Evolutionary conservation across 2,329 filamentous ascomycete genomes (phyloP).

Genomic region (Rhinocladiella similis): DNA sequence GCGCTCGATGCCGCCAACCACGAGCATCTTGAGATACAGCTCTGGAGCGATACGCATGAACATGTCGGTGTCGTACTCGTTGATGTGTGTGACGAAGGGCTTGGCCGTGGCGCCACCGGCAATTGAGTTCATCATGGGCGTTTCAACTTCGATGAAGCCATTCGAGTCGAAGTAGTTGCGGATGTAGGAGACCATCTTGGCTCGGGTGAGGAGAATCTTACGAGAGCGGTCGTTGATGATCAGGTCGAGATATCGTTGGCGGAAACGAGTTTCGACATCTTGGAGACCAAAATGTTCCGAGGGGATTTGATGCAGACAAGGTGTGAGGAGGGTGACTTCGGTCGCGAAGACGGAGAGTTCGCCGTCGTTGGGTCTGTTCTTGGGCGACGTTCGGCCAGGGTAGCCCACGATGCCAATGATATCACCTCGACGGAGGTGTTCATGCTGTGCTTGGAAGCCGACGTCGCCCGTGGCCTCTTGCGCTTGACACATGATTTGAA

Average conservation of each 20-base stretch:
- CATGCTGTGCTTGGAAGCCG: slow-evolving; percentile 83
- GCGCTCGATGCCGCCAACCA: slow-evolving; percentile 89
- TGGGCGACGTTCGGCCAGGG: slow-evolving; percentile 82
- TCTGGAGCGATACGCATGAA: slow-evolving; percentile 95
- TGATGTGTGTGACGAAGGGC: slow-evolving; percentile 94
- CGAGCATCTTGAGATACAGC: slow-evolving; percentile 92
- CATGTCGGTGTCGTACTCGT: slow-evolving; percentile 91
- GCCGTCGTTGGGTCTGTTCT: slow-evolving; percentile 76
- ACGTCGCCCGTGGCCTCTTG: slow-evolving; percentile 70
- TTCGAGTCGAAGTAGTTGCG: slow-evolving; percentile 83
- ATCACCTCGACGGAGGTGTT: slow-evolving; percentile 85
- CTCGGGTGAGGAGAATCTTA: slow-evolving; percentile 78
- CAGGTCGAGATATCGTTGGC: slow-evolving; percentile 90
- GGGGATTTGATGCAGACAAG: slow-evolving; percentile 87
- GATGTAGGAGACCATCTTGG: slow-evolving; percentile 86
- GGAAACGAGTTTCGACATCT: slow-evolving; percentile 89
- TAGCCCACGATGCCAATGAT: slow-evolving; percentile 86
- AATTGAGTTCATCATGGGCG: slow-evolving; percentile 95
- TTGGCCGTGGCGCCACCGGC: slow-evolving; percentile 93
- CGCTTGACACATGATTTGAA: slow-evolving; percentile 91
- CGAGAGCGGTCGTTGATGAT: slow-evolving; percentile 93
- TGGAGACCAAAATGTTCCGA: slow-evolving; percentile 93
- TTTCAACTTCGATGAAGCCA: slow-evolving; percentile 93
- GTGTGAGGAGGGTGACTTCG: slow-evolving; percentile 81
- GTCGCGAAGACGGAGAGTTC: slow-evolving; percentile 92